Evolutionary conservation across 257 asterid species (phyloP).

Genomic region (Ligustrum vulgare): DNA sequence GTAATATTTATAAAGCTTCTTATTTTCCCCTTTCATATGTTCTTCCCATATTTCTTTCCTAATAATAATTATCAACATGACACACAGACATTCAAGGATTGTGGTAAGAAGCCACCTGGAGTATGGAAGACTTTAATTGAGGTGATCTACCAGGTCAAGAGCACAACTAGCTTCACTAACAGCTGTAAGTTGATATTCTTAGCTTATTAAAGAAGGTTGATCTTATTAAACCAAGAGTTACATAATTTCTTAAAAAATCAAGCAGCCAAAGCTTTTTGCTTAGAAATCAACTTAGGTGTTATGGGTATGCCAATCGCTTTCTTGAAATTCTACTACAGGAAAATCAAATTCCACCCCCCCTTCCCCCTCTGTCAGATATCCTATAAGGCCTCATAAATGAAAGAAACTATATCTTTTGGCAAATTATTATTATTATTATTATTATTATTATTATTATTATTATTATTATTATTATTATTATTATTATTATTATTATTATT

Average conservation of each 20-base stretch:
- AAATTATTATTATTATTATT: too few species aligned
- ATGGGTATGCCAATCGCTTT: neutral
- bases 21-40: too few species aligned
- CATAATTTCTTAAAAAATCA: neutral
- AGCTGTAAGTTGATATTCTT: constrained; percentile 53
- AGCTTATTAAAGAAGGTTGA: neutral
- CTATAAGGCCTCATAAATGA: too few species aligned
- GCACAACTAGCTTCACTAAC: too few species aligned
- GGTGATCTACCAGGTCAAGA: too few species aligned
- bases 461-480: too few species aligned
- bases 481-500: too few species aligned
- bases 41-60: neutral
- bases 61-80: neutral
- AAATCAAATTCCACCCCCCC: too few species aligned
- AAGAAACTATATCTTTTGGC: too few species aligned
- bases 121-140: too few species aligned
- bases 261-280: neutral
- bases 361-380: neutral
- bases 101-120: too few species aligned
- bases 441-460: too few species aligned
- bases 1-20: constrained; percentile 35
- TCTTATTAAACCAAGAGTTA: neutral
- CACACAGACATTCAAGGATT: constrained; percentile 50
- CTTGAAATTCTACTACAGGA: neutral
- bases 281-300: neutral